Percentiles rank a stretch among this genome's conserved stretches.
Conservation (phyloP, 306 rosid genomes). For the Castanea sativa region DNA sequence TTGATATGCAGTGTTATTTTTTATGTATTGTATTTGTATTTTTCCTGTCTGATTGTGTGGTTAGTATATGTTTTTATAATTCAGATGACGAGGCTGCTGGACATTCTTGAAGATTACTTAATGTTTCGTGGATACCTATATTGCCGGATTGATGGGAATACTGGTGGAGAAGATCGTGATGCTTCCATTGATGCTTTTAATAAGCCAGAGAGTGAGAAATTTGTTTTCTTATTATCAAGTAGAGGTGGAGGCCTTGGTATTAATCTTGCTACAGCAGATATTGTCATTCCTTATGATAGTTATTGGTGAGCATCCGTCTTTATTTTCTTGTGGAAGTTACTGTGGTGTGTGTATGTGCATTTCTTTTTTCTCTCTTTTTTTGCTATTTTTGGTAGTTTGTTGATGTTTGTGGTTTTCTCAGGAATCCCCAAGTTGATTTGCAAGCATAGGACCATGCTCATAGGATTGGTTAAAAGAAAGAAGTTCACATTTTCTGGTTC, state of each 20-base stretch:
- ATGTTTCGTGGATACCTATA: conserved; percentile 81
- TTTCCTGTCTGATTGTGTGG: background rate
- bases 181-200: conserved; percentile 88
- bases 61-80: conserved; percentile 16
- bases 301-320: conserved; percentile 61
- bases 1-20: background rate
- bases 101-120: conserved; percentile 93
- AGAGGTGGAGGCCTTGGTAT: conserved; percentile 99
- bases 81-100: conserved; percentile 96
- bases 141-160: conserved; percentile 97
- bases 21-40: background rate
- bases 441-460: conserved; percentile 99
- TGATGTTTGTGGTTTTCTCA: conserved; percentile 28
- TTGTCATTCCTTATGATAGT: conserved; percentile 94
- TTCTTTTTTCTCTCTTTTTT: background rate
- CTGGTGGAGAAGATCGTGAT: conserved; percentile 98
- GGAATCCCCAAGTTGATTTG: conserved; percentile 99
- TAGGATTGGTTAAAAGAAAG: conserved; percentile 99
- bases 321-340: background rate
- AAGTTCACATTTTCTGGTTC: conserved; percentile 97
- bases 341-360: background rate
- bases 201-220: conserved; percentile 96
- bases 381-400: background rate
- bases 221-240: conserved; percentile 86
- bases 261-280: conserved; percentile 99